These are phyloP conservation scores for Stylosanthes scabra DNA, from an alignment of 331 rosid genomes.

Conservation along the genomic window DNA sequence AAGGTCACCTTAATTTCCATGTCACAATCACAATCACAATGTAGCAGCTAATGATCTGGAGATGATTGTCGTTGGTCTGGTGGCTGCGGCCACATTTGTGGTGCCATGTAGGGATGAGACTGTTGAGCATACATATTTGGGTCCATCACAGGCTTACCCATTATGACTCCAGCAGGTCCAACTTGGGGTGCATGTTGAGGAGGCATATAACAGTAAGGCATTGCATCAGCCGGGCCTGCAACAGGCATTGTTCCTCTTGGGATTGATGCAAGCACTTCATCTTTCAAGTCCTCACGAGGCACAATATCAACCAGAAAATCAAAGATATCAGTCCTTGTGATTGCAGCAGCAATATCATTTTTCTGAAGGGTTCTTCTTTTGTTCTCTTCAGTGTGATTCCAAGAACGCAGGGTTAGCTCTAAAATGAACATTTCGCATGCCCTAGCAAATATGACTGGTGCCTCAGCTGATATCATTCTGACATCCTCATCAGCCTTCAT, in stretches of 20 bases:
- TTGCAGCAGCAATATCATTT: constrained; percentile 86
- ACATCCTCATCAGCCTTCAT: constrained; percentile 96
- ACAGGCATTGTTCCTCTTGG: constrained; percentile 89
- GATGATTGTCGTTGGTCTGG: constrained; percentile 71
- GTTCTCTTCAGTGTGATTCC: constrained; percentile 92
- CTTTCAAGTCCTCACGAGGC: constrained; percentile 85
- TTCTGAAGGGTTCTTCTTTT: constrained; percentile 86
- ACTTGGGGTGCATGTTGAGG: constrained; percentile 74
- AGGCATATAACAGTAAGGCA: constrained; percentile 81
- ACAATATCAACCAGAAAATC: constrained; percentile 90
- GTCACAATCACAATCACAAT: background rate
- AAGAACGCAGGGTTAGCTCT: constrained; percentile 82
- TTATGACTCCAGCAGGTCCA: constrained; percentile 80
- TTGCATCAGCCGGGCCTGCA: constrained; percentile 76
- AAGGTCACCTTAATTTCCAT: constrained; percentile 44
- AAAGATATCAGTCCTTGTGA: constrained; percentile 84
- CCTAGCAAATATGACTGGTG: constrained; percentile 79
- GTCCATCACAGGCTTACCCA: constrained; percentile 94
- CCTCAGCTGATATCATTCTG: constrained; percentile 88
- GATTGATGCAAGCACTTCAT: constrained; percentile 79
- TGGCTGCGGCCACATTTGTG: constrained; percentile 83
- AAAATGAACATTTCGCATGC: constrained; percentile 87
- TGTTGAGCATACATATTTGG: constrained; percentile 78
- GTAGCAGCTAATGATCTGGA: constrained; percentile 67
- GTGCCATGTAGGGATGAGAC: constrained; percentile 75